Evolutionary conservation across 495 filamentous ascomycete species (phyloP).

Genomic region (Melanomma pulvis-pyrius): DNA sequence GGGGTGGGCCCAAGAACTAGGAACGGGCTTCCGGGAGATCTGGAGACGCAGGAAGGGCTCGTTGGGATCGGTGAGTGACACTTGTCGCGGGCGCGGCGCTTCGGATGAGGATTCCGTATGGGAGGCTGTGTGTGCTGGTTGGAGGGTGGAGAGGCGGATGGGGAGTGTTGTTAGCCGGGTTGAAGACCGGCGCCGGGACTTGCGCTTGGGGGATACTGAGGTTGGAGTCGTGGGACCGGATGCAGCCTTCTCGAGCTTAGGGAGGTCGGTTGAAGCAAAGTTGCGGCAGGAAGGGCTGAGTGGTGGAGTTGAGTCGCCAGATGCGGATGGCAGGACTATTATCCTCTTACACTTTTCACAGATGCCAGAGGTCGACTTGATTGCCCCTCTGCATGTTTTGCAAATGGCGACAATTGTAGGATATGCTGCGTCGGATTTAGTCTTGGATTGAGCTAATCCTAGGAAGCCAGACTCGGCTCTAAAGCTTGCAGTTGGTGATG

Average conservation of each 20-base stretch:
- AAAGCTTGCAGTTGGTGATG: conserved; percentile 2
- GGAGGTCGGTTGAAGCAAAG: conserved; percentile 19
- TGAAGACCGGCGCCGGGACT: conserved; percentile 2
- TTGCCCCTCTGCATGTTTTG: conserved; percentile 29
- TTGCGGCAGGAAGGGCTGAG: conserved; percentile 21
- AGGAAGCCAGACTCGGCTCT: conserved; percentile 10
- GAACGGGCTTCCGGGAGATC: conserved; percentile 22
- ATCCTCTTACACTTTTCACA: conserved; percentile 33
- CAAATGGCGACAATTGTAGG: conserved; percentile 27
- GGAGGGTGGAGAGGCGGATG: conserved; percentile 27
- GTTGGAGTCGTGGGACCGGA: conserved; percentile 11
- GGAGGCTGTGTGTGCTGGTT: background rate
- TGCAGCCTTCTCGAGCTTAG: conserved; percentile 11
- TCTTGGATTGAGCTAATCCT: background rate
- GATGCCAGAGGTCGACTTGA: conserved; percentile 14
- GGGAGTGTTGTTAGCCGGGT: conserved; percentile 1
- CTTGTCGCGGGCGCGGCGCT: background rate
- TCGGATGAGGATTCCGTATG: background rate
- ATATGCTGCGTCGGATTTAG: background rate
- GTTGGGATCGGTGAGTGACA: conserved; percentile 22
- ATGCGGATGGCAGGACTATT: conserved; percentile 12
- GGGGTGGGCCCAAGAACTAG: background rate
- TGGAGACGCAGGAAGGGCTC: conserved; percentile 30
- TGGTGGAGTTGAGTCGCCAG: conserved; percentile 18
- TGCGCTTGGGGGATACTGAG: conserved; percentile 14